Conservation (phyloP, 495 filamentous ascomycete genomes). For the Bacidia gigantensis region DNA sequence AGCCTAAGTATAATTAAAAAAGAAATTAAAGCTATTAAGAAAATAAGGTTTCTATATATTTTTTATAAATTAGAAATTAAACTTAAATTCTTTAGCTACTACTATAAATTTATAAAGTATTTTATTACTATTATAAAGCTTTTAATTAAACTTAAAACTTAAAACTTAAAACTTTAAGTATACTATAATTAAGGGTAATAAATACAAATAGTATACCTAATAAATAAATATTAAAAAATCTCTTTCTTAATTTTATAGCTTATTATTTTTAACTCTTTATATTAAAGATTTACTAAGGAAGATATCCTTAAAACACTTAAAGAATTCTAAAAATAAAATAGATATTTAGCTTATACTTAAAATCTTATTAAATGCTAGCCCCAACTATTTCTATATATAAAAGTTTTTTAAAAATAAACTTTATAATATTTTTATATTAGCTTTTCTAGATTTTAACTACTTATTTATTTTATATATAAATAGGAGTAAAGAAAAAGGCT, state of each 20-base stretch:
- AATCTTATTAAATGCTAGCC: not conserved
- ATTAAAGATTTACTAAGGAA: too few species aligned
- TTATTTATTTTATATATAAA: slow-evolving; percentile 8
- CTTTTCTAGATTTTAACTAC: not conserved
- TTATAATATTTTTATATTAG: not conserved
- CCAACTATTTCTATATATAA: not conserved
- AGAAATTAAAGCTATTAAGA: not conserved
- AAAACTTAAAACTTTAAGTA: not conserved
- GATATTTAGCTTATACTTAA: not conserved
- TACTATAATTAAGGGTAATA: not conserved
- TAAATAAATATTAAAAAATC: not conserved
- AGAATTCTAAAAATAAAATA: not conserved
- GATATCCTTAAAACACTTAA: not conserved
- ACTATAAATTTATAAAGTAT: slow-evolving; percentile 4
- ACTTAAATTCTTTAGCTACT: not conserved
- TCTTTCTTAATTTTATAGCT: not conserved
- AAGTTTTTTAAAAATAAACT: not conserved
- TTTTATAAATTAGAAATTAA: not conserved
- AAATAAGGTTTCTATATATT: not conserved
- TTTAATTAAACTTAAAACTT: not conserved
- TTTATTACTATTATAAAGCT: not conserved
- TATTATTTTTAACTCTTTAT: not conserved
- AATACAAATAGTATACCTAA: not conserved
- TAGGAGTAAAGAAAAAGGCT: slow-evolving; percentile 2
- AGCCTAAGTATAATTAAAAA: slow-evolving; percentile 1